Evolutionary conservation across 2,329 filamentous ascomycete species (phyloP), one percentile per base, ranked within the genome.

Genomic region (Fusarium anguioides): DNA sequence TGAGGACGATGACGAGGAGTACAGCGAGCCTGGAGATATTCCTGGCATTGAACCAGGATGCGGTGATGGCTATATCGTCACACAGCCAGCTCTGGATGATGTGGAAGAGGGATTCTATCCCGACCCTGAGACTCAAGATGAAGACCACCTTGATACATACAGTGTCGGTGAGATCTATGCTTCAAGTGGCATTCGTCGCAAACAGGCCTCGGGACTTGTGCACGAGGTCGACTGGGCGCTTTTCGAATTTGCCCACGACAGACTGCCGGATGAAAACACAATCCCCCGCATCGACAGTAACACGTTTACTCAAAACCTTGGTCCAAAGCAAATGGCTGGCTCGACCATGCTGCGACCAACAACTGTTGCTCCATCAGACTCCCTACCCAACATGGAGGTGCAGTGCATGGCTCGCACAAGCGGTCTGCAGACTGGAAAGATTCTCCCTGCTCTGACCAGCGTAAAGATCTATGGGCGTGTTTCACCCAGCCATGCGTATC

Each of bases 161-260:
- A 87, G 89, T 15, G 83, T 98, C 2, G 95, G 95, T 5, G 89
- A 93, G 72, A 83, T 98, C 6, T 93, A 96, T 73, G 95, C 95
- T 1, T 96, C 93, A 0, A 97, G 94, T 21, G 95, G 95, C 8
- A 91, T 98, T 59, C 89, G 93, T 6, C 88, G 95, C 27, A 90
- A 91, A 49, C 86, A 90, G 52, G 85, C 87, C 60, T 84, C 91
- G 62, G 89, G 90, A 6, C 81, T 96, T 23, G 83, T 92, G 8
- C 95, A 97, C 75, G 95, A 98, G 77, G 94, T 98, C 41, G 95
- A 98, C 77, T 98, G 95, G 95, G 94, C 94, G 0, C 82, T 98
- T 4, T 94, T 98, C 71, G 88, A 92, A 69, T 92, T 98, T 66
- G 82, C 90, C 12, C 83, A 89, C 6, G 85, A 89, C 12, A 88